Evolutionary conservation across 2,329 filamentous ascomycete species (phyloP).

Genomic region (Aspergillus costaricaensis): DNA sequence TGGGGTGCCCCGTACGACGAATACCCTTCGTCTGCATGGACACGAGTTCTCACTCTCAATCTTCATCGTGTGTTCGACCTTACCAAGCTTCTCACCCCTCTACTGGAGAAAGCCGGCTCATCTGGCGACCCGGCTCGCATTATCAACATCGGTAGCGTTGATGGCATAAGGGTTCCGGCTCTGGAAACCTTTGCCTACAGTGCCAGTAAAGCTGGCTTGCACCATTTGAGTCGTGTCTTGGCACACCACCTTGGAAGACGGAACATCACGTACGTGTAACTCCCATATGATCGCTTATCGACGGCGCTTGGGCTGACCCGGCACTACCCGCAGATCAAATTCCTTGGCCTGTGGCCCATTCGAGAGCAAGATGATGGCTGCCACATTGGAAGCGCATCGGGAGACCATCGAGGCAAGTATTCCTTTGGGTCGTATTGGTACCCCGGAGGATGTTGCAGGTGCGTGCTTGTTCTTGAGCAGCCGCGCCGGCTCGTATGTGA

Average conservation of each 20-base stretch:
- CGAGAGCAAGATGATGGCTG: conserved; percentile 57
- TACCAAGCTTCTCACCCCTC: conserved; percentile 49
- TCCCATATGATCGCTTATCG: neutral
- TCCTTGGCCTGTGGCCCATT: conserved; percentile 70
- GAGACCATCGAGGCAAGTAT: conserved; percentile 57
- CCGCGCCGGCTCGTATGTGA: conserved; percentile 66
- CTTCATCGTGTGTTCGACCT: conserved; percentile 56
- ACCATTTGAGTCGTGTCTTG: conserved; percentile 55
- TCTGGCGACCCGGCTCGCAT: conserved; percentile 49
- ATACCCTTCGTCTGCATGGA: conserved; percentile 60
- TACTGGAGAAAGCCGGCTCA: conserved; percentile 51
- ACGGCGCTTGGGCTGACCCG: conserved; percentile 1
- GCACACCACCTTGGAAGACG: conserved; percentile 54
- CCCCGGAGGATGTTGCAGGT: conserved; percentile 68
- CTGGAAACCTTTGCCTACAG: conserved; percentile 57
- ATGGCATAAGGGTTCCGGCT: conserved; percentile 56
- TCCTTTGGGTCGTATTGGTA: conserved; percentile 68
- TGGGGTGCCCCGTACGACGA: conserved; percentile 61
- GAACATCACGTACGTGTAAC: conserved; percentile 54
- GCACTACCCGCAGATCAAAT: conserved; percentile 54
- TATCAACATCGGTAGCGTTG: conserved; percentile 58
- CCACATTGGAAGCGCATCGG: conserved; percentile 52
- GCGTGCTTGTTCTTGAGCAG: conserved; percentile 70
- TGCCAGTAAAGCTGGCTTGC: conserved; percentile 55
- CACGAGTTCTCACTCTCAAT: conserved; percentile 58